Evolutionary conservation across 2,329 filamentous ascomycete genomes (phyloP), one percentile per base, ranked within the genome.

Genomic region (Penicillium sp.): DNA sequence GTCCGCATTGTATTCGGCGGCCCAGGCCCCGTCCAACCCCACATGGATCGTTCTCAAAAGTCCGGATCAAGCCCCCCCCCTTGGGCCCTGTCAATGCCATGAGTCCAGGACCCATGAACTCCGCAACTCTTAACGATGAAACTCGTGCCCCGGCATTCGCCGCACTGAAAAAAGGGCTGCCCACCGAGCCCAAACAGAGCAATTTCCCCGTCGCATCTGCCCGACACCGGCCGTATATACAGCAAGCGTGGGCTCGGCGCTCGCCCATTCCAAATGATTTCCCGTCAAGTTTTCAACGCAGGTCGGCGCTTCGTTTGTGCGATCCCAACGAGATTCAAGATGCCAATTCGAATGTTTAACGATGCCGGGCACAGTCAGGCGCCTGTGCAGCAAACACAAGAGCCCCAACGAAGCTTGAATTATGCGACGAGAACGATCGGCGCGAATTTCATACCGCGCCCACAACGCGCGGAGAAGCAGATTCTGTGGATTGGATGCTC

Each of bases 401-500:
- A 39, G 19, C 36, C 6, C 33, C 39, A 5, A 16, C 39, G 39
- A 33, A 52, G 11, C 14, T 40, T 35, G 36, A 47, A 14, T 19
- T 41, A 52, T 33, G 19, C 35, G 41, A 50, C 49, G 19, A 44
- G 18, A 4, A 44, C 60, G 18, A 22, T 61, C 10, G n/a, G 19
- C 3, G 6, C 54, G 10, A 49, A 63, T 11, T 58, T 59, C n/a
- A 63, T 66, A 19, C 63, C 54, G 14, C 59, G 52, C 18, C 54
- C 61, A 24, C 46, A 50, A 19, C 53, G 46, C 27, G 47, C 55
- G 9, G 46, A 44, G 18, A 55, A 59, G 31, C 61, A 63, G 19
- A 50, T 67, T 39, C 56, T 67, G 6, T 67, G 65, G 66, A 65
- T 65, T 24, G 62, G 64, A 3, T 68, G 61, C 50, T 67, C 60